Base-by-base conservation (phyloP, 1,284 basidiomycete species). In the Ceratobasidium sp. region DNA sequence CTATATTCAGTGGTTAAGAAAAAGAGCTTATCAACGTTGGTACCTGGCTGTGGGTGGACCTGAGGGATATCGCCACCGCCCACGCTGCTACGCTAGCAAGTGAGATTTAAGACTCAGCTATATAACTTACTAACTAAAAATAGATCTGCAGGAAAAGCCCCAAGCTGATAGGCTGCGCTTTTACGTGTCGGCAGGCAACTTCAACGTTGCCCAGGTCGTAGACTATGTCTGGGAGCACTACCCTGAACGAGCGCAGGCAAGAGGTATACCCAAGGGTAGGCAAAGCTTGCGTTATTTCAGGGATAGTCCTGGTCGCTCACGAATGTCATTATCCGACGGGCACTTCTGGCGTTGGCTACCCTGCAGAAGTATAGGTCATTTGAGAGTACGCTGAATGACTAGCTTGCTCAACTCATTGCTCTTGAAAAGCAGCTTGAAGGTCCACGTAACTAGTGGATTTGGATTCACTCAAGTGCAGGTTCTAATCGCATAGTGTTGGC, bases 161-260 rank as follows among this genome's bases (percentile, higher is more conserved):
- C 41, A 44, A 33, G 67, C 77, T 20, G 67, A 62, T 8, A 60
- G 62, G 14, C 50, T 75, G 35, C 65, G 78, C 14, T 78, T 78
- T 52, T 55, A 69, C 14, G 27, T 79, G 1, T 64, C 70, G 3
- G 16, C 46, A 38, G 77, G 79, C 1, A 64, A 33, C 35, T 79
- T 78, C 55, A 79, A 79, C 23, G 46, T 74, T 23, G 68, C 68
- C 7, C 70, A 74, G 27, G 52, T 78, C 10, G 50, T 44, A 23
- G 78, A 70, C 44, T 76, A 48, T 23, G 74, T 68, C 20, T 80
- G 78, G 79, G 48, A 77, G 62, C 77, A 79, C 50, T 76, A 77
- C 41, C 71, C 77, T 12, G 79, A 78, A 52, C n/a, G 77, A n/a
- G 79, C 77, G n/a, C 18, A 41, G 1, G 77, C 65, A n/a, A n/a